Evolutionary conservation across 371 early-diverging fungal genomes (phyloP), one percentile per base, ranked within the genome.

Genomic region (Syncephalastrum contaminatum): DNA sequence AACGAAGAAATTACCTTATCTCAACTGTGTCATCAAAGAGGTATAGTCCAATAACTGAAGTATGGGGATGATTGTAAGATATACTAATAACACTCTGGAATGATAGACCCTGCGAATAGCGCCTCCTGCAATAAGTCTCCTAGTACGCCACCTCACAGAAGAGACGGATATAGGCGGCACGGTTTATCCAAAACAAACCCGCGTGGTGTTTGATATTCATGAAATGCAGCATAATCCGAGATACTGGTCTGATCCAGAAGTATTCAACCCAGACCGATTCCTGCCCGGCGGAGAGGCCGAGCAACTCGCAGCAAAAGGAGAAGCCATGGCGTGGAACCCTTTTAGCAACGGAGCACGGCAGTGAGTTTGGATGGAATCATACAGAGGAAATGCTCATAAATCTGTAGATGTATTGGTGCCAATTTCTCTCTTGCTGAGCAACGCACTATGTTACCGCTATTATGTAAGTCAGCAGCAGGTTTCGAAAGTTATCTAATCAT

Each of bases 321-420:
- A 30, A 2, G 10, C 10, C 10, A 30, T 30, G 36, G 36, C 36
- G 8, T 81, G 63, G 63, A 47, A 77, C 2, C 73, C 81, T 5
- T 81, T 81, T 51, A 63, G 72, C 51, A 61, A 63, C 16, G 79
- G 80, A 15, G 54, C 61, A 6, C 64, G 81, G 48, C 60, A 72
- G 54, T 83, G 81, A 14, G 45, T 55, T 60, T 80, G 78, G 20
- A 7, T 2, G 30, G 27, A 45, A 45, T 12, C 10, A 30, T 30
- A 30, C 36, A 8, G 36, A 30, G 36, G 10, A 30, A 1, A 30
- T 30, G 12, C 36, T 30, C 36, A 30, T 30, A 8, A 12, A 2
- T 30, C 2, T 30, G 25, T 12, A 30, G 36, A 8, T 84, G 84
- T 46, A 71, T 80, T 41, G 82, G 81, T 24, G 77, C 57, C 51